Evolutionary conservation across 2,329 filamentous ascomycete species (phyloP), one percentile per base, ranked within the genome.

Genomic region (Zymoseptoria brevis): DNA sequence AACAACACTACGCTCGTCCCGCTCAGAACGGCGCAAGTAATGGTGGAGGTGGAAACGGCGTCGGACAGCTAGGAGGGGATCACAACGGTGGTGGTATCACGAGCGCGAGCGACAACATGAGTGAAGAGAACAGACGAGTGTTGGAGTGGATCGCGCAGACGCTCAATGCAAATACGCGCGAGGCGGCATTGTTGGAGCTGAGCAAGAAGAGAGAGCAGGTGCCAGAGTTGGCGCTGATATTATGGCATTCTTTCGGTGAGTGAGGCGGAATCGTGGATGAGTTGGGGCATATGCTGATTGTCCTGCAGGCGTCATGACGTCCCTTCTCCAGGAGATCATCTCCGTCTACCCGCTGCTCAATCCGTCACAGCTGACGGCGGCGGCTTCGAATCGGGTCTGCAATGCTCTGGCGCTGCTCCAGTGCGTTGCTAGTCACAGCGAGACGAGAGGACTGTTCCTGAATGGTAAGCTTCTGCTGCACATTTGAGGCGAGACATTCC

Each of bases 131-230:
- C 75, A 84, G 90, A 67, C 85, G 92, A 65, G 94, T 95, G n/a
- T 85, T 96, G 75, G 86, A 86, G 64, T 96, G 90, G 81, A 94
- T 96, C 64, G 90, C 92, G 57, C 92, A 96, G 73, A 81, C 96
- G 59, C 82, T 97, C 72, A 93, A 91, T 73, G 89, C 92, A 65
- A 86, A 83, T 68, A 92, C 91, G 26, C 84, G 94, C 63, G 94
- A 97, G 78, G 87, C 90, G 4, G 94, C 94, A 54, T 81, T 99
- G 57, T 82, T 99, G 71, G 94, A 99, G 75, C 82, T 99, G 55
- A 97, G 93, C 78, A 99, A 99, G 81, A 99, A 99, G 83, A 82
- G 94, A 59, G 94, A 99, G 76, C 94, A 97, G 76, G 94, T 99
- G 16, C 93, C 94, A 0, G 94, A 99, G 78, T 80, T 99, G 60